Conservation (phyloP, 2,329 filamentous ascomycete species). For the Xylaria sp. region DNA sequence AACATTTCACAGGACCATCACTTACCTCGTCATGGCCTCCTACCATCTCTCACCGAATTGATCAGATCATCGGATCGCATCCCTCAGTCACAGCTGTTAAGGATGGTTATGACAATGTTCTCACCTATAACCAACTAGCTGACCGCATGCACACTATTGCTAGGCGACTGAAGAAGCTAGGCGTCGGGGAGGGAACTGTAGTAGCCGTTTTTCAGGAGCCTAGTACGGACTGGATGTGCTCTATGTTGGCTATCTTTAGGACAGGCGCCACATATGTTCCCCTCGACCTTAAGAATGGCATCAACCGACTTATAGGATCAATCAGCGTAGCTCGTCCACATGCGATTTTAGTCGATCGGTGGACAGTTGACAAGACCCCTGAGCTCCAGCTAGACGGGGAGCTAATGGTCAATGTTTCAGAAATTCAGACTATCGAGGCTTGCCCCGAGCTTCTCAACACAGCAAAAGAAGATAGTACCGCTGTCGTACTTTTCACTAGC, state of each 20-base stretch:
- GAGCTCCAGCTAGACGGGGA: neutral
- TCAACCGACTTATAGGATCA: constrained; percentile 32
- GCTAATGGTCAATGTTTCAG: neutral
- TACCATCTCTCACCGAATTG: constrained; percentile 1
- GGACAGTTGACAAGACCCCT: constrained; percentile 24
- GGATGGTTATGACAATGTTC: neutral
- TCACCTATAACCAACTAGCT: neutral
- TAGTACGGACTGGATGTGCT: constrained; percentile 42
- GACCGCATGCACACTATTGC: constrained; percentile 2
- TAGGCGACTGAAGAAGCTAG: neutral
- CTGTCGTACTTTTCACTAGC: constrained; percentile 39
- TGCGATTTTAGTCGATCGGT: constrained; percentile 38
- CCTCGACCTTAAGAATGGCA: constrained; percentile 44
- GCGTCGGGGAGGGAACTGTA: neutral
- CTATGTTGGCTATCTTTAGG: constrained; percentile 48
- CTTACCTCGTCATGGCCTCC: neutral
- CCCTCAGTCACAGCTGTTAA: neutral
- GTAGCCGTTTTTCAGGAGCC: constrained; percentile 50
- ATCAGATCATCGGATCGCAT: neutral
- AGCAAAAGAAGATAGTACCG: constrained; percentile 12
- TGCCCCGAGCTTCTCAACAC: constrained; percentile 14
- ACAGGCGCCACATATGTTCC: constrained; percentile 48
- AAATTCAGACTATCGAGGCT: neutral
- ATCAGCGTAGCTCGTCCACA: constrained; percentile 9
- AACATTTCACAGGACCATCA: neutral